phyloP scores from a whole-genome alignment of 2,329 filamentous ascomycete genomes.

The Aspergillus fijiensis region DNA sequence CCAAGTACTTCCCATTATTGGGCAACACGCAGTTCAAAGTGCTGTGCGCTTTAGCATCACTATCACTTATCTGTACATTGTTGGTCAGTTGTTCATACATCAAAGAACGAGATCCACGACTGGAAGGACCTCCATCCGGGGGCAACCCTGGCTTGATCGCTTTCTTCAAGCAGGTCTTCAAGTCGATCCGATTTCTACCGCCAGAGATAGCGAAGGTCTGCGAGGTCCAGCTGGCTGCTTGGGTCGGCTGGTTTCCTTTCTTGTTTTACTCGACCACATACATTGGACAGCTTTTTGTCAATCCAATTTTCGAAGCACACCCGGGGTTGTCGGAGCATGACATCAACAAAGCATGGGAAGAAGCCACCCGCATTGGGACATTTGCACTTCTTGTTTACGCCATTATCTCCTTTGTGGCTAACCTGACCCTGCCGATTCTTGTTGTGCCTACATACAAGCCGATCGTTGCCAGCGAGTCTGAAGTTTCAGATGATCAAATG shows the following conservation, averaged over 20 bases:
- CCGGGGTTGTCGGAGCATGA: conserved; percentile 74
- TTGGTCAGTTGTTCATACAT: conserved; percentile 68
- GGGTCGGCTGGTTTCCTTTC: conserved; percentile 95
- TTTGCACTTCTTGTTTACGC: conserved; percentile 88
- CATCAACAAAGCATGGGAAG: conserved; percentile 77
- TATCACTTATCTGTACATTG: conserved; percentile 69
- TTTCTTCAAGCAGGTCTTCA: conserved; percentile 78
- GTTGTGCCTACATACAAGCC: conserved; percentile 72
- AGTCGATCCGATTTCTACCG: conserved; percentile 74
- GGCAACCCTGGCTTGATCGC: conserved; percentile 65
- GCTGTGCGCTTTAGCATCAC: conserved; percentile 78
- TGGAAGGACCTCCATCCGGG: conserved; percentile 63
- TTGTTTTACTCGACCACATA: conserved; percentile 95
- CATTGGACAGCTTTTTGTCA: conserved; percentile 87
- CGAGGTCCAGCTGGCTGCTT: conserved; percentile 78
- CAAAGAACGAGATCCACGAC: conserved; percentile 74
- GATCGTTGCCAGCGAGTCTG: conserved; percentile 11
- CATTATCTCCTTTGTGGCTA: conserved; percentile 76
- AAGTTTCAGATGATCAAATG: conserved; percentile 9
- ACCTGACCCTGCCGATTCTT: conserved; percentile 80
- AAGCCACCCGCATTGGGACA: conserved; percentile 81
- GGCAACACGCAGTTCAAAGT: conserved; percentile 91
- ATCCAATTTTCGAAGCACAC: conserved; percentile 74
- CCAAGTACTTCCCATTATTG: conserved; percentile 71
- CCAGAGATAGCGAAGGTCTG: conserved; percentile 82